These are phyloP conservation scores for Lepidium sativum DNA, from an alignment of 345 rosid genomes.

Conservation along the genomic window DNA sequence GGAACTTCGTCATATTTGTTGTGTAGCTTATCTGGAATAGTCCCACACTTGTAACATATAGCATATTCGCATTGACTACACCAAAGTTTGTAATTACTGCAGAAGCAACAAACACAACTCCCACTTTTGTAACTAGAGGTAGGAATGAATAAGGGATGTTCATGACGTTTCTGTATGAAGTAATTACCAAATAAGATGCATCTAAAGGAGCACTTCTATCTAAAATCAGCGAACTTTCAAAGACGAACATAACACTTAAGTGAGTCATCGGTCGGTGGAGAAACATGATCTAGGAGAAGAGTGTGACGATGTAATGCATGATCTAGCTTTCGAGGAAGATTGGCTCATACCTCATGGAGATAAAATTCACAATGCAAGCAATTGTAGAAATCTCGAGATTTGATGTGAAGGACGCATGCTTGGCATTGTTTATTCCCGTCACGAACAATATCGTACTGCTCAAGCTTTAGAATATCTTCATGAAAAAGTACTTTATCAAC, in stretches of 20 bases:
- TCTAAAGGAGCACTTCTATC: not conserved
- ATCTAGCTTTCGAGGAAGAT: constrained; percentile 34
- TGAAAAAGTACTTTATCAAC: not conserved
- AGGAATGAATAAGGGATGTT: constrained; percentile 2
- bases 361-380: not conserved
- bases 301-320: not conserved
- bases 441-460: not conserved
- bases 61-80: not conserved
- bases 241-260: not conserved
- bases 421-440: not conserved
- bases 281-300: not conserved
- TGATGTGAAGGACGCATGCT: not conserved
- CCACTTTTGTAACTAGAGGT: not conserved
- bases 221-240: not conserved
- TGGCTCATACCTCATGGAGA: constrained; percentile 29
- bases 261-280: not conserved
- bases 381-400: not conserved
- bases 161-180: not conserved
- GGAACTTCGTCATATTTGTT: not conserved
- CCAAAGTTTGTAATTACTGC: not conserved
- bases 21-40: not conserved
- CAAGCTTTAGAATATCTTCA: not conserved
- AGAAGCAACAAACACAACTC: not conserved
- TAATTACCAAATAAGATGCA: not conserved
- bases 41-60: not conserved